These are phyloP conservation scores for Coix lacrymajobi DNA, from an alignment of 176 grass and related monocot species.

Conservation along the genomic window DNA sequence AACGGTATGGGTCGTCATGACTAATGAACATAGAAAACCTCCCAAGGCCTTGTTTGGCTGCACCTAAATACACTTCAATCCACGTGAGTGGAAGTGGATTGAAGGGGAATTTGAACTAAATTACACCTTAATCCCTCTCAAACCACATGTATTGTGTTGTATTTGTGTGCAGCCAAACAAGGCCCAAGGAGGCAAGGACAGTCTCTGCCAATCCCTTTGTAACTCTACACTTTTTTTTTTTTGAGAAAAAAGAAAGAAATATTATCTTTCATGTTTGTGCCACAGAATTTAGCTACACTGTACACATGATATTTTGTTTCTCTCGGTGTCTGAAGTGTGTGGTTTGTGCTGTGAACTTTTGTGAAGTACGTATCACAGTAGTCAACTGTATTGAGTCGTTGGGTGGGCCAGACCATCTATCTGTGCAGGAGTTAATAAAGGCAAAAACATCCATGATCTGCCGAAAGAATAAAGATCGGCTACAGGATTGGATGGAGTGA, in stretches of 20 bases:
- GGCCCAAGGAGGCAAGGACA: too few species aligned
- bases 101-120: too few species aligned
- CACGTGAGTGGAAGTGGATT: too few species aligned
- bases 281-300: too few species aligned
- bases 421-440: background rate
- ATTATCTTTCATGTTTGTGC: too few species aligned
- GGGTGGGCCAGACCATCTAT: background rate
- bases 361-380: background rate
- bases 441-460: conserved; percentile 12
- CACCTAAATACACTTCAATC: too few species aligned
- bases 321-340: background rate
- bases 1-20: conserved; percentile 18
- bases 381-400: background rate
- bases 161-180: too few species aligned
- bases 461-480: conserved; percentile 27
- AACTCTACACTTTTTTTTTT: background rate
- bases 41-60: too few species aligned
- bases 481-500: background rate
- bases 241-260: background rate
- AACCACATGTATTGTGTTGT: too few species aligned
- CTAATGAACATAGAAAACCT: background rate
- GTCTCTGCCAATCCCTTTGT: background rate
- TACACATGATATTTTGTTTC: background rate
- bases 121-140: too few species aligned
- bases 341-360: background rate